Conservation (phyloP, 345 rosid genomes). For the Gossypium australe region DNA sequence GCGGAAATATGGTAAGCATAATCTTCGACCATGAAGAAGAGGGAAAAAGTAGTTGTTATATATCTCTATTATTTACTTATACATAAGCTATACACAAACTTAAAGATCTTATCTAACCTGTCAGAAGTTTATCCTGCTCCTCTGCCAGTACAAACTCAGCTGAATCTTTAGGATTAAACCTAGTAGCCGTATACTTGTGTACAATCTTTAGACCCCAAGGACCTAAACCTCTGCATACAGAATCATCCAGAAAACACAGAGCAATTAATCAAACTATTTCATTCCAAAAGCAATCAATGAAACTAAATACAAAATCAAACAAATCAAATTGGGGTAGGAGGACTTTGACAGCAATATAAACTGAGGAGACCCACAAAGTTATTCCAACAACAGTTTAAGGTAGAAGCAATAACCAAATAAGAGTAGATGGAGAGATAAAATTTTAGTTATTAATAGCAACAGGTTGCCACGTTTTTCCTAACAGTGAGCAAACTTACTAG, state of each 20-base stretch:
- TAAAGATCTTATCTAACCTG: conserved; percentile 39
- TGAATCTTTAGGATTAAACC: conserved; percentile 63
- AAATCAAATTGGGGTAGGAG: not conserved
- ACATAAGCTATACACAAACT: not conserved
- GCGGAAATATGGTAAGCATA: conserved; percentile 54
- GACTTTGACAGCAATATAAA: not conserved
- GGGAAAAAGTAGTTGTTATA: conserved; percentile 17
- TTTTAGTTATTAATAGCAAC: not conserved
- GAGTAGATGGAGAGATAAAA: not conserved
- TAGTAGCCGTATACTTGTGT: conserved; percentile 58
- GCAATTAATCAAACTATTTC: not conserved
- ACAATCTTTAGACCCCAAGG: conserved; percentile 94
- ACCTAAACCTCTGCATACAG: conserved; percentile 76
- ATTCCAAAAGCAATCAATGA: not conserved
- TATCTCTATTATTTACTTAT: not conserved
- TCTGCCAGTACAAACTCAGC: conserved; percentile 45
- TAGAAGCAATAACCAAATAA: not conserved
- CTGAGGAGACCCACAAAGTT: not conserved
- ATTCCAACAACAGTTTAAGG: not conserved
- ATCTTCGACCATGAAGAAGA: conserved; percentile 34
- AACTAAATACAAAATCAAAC: not conserved
- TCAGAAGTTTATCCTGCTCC: conserved; percentile 65
- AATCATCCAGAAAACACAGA: conserved; percentile 13
- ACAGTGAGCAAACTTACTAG: not conserved
- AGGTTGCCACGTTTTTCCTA: not conserved